Evolutionary conservation across 164 flowering plant genomes (phyloP), one percentile per base, ranked within the genome.

Genomic region (Amborella trichopoda): DNA sequence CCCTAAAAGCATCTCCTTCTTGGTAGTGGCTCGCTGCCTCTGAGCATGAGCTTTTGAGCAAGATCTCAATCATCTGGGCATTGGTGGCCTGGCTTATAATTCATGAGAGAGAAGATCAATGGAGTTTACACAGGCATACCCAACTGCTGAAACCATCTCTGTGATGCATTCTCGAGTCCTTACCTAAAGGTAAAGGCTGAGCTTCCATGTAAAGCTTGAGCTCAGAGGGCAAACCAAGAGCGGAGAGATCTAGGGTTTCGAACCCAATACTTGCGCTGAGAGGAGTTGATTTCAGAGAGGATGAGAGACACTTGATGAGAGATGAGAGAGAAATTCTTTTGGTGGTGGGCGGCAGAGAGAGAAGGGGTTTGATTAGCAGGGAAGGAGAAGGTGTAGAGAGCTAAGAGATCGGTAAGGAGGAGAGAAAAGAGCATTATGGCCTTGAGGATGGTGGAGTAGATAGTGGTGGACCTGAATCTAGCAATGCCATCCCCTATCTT

Each of bases 401-500:
- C 97, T 46, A 89, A 89, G 37, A 89, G 83, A 50, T 89, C 85
- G 27, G 97, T 89, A 41, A 75, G 74, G 61, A 89, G 47, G 17
- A 89, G 82, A 2, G 97, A 85, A 62, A 80, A 47, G 36, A 89
- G 78, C 97, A 89, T 89, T 28, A 85, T 54, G 18, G 81, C 24
- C 48, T 85, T 80, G 16, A 76, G 67, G 1, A 84, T 90, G 19
- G 97, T 82, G 1, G 97, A 80, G 42, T 87, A 89, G 2, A 76
- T 21, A 2, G 85, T 51, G n/a, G 94, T 81, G 51, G 78, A 58
- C 46, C 47, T 70, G 76, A 89, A 89, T 71, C 90, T 80, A 14
- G 87, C 95, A 1, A 90, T 85, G 23, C 97, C 95, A 56, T 89
- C 97, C 6, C 97, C 97, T 0, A 80, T 74, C 38, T 80, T 85